phyloP scores from a whole-genome alignment of 768 basidiomycete species.

The Bullera alba region DNA sequence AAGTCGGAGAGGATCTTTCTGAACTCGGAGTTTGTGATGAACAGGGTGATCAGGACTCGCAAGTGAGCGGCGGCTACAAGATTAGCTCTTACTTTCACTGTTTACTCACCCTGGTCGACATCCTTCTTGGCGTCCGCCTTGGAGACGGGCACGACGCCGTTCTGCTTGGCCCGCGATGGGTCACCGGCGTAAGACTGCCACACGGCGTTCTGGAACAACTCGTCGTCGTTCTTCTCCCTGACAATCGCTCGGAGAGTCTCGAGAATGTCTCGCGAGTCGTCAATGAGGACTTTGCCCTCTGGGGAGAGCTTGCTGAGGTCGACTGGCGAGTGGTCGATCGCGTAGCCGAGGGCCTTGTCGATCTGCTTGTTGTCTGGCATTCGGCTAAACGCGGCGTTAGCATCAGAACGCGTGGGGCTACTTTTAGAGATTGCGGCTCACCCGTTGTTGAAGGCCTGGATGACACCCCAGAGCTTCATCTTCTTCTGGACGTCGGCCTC shows the following conservation, averaged over 20 bases:
- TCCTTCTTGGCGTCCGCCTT: slow-evolving; percentile 57
- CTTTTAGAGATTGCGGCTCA: slow-evolving; percentile 8
- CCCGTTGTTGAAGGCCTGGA: slow-evolving; percentile 72
- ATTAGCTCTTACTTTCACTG: not conserved
- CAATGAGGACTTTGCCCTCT: slow-evolving; percentile 67
- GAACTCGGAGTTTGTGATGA: slow-evolving; percentile 85
- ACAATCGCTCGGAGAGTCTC: slow-evolving; percentile 65
- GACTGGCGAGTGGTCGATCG: slow-evolving; percentile 57
- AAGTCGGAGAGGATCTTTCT: slow-evolving; percentile 65
- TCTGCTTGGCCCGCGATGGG: slow-evolving; percentile 46
- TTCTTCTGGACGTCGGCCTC: slow-evolving; percentile 77
- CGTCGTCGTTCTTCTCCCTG: slow-evolving; percentile 76
- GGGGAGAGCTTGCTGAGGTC: slow-evolving; percentile 61
- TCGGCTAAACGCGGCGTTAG: slow-evolving; percentile 57
- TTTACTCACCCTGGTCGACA: slow-evolving; percentile 55
- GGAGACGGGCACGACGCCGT: slow-evolving; percentile 53
- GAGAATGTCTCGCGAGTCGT: slow-evolving; percentile 66
- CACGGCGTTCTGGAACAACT: slow-evolving; percentile 84
- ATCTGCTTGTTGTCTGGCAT: slow-evolving; percentile 76
- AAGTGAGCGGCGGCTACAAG: slow-evolving; percentile 70
- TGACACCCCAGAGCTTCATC: slow-evolving; percentile 71
- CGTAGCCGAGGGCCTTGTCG: slow-evolving; percentile 63
- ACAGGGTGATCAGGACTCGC: slow-evolving; percentile 74
- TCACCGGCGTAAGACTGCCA: slow-evolving; percentile 54
- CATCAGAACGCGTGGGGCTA: not conserved